phyloP scores from a whole-genome alignment of 1,139 yeast species.

The Taphrina pruni region DNA sequence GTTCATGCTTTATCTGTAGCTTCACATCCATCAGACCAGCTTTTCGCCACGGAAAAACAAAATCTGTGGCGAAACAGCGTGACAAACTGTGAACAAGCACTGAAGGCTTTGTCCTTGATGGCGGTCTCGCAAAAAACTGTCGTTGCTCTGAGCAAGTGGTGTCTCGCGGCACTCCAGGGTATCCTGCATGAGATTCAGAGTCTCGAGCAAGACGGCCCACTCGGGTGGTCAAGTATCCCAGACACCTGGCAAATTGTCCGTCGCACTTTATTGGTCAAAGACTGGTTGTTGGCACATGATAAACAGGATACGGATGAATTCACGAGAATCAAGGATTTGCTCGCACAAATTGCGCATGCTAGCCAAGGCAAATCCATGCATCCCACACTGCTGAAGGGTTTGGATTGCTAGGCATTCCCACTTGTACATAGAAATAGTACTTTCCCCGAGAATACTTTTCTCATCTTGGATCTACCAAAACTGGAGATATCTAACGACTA shows the following conservation, averaged over 20 bases:
- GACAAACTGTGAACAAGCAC: conserved; percentile 25
- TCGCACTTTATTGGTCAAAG: conserved; percentile 12
- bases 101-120: background rate
- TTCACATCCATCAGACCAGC: conserved; percentile 23
- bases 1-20: conserved; percentile 1
- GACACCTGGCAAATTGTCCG: conserved; percentile 20
- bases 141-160: background rate
- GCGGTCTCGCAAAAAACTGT: background rate
- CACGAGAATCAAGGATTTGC: background rate
- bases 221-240: conserved; percentile 23
- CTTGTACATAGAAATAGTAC: background rate
- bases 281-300: conserved; percentile 1
- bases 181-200: background rate
- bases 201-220: conserved; percentile 14
- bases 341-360: background rate
- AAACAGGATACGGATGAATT: background rate
- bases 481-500: conserved; percentile 24
- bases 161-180: background rate
- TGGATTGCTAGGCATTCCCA: background rate
- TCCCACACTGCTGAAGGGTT: background rate
- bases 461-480: background rate
- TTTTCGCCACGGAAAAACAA: conserved; percentile 34
- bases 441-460: background rate
- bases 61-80: conserved; percentile 35
- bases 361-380: conserved; percentile 4